These are phyloP conservation scores for Eucalyptus coolabah DNA, from an alignment of 345 rosid genomes.

Conservation along the genomic window DNA sequence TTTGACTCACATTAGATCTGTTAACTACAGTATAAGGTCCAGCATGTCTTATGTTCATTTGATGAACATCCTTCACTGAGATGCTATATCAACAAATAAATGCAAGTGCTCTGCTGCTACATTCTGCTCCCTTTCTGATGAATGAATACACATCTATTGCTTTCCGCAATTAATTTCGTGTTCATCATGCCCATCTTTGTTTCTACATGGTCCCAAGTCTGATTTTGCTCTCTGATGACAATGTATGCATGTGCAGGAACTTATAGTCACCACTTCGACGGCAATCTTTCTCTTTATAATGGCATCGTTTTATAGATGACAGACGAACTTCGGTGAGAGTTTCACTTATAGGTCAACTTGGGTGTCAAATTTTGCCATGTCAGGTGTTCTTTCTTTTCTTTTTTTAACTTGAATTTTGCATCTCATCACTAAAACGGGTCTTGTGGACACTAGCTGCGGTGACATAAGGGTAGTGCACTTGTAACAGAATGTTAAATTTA, in stretches of 20 bases:
- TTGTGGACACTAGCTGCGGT: background rate
- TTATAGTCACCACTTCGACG: constrained; percentile 1
- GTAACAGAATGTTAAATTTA: background rate
- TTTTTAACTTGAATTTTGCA: background rate
- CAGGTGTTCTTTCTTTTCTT: background rate
- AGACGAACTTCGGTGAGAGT: background rate
- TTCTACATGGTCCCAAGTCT: background rate
- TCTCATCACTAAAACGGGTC: background rate
- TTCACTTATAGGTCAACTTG: background rate
- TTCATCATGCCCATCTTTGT: background rate
- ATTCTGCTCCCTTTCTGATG: background rate
- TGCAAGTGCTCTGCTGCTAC: background rate
- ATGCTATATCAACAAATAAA: background rate
- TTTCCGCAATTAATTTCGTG: background rate
- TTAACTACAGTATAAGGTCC: background rate
- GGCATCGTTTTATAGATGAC: background rate
- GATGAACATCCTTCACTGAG: background rate
- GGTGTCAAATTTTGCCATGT: background rate
- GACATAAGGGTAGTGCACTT: background rate
- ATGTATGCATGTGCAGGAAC: constrained; percentile 5
- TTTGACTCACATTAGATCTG: background rate
- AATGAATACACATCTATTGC: background rate
- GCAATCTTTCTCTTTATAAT: constrained; percentile 4
- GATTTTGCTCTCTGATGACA: background rate
- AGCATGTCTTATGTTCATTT: background rate